Conservation (phyloP, 768 basidiomycete genomes). For the Mycena rosella region DNA sequence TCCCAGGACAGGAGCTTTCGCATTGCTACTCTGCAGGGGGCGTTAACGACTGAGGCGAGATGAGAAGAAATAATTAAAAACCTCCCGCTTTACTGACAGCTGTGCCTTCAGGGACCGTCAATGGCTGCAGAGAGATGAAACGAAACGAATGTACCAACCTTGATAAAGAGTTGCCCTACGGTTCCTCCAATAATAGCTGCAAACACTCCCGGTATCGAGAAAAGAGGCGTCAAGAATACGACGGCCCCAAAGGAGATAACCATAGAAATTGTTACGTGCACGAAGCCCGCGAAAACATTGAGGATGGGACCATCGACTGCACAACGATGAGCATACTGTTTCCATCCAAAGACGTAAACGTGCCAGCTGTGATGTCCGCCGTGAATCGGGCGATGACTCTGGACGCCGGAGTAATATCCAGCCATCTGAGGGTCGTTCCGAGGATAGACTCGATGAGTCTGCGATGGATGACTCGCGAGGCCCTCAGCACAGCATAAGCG, state of each 20-base stretch:
- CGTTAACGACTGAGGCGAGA: too few species aligned
- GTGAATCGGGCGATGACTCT: conserved; percentile 64
- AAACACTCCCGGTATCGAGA: conserved; percentile 47
- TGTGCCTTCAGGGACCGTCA: conserved; percentile 29
- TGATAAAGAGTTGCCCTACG: conserved; percentile 45
- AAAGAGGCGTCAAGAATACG: conserved; percentile 44
- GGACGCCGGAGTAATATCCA: conserved; percentile 38
- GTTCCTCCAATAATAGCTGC: conserved; percentile 48
- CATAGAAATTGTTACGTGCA: conserved; percentile 30
- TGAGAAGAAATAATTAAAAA: too few species aligned
- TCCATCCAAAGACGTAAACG: background rate
- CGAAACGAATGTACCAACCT: background rate
- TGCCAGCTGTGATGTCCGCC: conserved; percentile 55
- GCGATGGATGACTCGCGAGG: conserved; percentile 29
- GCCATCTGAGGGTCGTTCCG: conserved; percentile 59
- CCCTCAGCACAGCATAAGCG: conserved; percentile 36
- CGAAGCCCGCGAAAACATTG: conserved; percentile 33
- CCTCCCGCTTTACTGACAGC: conserved; percentile 45
- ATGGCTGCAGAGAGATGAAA: background rate
- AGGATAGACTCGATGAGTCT: conserved; percentile 43
- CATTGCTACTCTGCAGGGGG: conserved; percentile 41
- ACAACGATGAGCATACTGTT: background rate
- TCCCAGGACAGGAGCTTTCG: conserved; percentile 43
- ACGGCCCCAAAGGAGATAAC: conserved; percentile 48
- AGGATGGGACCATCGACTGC: conserved; percentile 35